Conservation (phyloP, 331 rosid species). For the Dryas integrifolia region DNA sequence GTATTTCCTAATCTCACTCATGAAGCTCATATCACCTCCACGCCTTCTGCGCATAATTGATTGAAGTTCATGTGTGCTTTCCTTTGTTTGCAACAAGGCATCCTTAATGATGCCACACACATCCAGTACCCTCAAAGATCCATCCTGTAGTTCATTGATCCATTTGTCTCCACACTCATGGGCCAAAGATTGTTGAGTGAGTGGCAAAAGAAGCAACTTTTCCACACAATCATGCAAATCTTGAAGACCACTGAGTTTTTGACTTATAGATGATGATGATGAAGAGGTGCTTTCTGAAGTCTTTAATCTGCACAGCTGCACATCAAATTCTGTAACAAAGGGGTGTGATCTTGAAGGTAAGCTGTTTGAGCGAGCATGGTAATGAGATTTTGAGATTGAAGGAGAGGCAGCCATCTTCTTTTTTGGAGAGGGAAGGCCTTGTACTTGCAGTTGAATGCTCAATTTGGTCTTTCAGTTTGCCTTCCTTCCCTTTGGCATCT, state of each 20-base stretch:
- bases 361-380: conserved; percentile 39
- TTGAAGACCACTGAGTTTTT: conserved; percentile 39
- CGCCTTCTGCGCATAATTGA: conserved; percentile 13
- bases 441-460: background rate
- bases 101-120: conserved; percentile 33
- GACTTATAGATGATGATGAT: conserved; percentile 30
- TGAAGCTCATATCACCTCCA: conserved; percentile 10
- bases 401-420: conserved; percentile 37
- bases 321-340: conserved; percentile 31
- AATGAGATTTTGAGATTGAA: conserved; percentile 18
- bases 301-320: conserved; percentile 41
- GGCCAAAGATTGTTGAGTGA: conserved; percentile 41
- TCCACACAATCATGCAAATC: conserved; percentile 53
- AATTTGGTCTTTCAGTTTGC: background rate
- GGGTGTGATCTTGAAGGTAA: conserved; percentile 38
- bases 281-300: conserved; percentile 38
- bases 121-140: conserved; percentile 40
- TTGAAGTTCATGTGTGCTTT: conserved; percentile 32
- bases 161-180: conserved; percentile 33
- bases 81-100: conserved; percentile 36
- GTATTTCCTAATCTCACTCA: conserved; percentile 17
- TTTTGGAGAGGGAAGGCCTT: conserved; percentile 15
- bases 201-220: conserved; percentile 47
- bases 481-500: conserved; percentile 13
- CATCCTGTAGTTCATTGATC: conserved; percentile 31